Evolutionary conservation across 805 yeast genomes (phyloP).

Genomic region (Sungouiozyma intestinalis): DNA sequence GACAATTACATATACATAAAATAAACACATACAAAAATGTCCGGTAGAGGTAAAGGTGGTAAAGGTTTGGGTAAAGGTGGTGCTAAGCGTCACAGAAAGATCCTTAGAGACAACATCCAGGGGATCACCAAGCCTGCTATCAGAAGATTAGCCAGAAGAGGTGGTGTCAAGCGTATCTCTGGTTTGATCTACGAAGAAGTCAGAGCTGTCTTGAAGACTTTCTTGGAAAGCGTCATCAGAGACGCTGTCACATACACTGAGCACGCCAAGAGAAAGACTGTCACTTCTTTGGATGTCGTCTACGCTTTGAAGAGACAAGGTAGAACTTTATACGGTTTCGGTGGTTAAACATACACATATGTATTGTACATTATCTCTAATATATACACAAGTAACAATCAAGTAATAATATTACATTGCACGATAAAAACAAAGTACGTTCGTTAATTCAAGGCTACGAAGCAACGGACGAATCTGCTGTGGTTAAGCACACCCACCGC

Average conservation of each 20-base stretch:
- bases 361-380: background rate
- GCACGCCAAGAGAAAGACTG: conserved; percentile 99
- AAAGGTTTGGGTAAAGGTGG: conserved; percentile 99
- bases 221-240: conserved; percentile 95
- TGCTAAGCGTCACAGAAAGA: conserved; percentile 99
- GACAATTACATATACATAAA: too few species aligned
- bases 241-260: conserved; percentile 99
- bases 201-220: conserved; percentile 90
- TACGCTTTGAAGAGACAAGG: conserved; percentile 99
- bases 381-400: background rate
- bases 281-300: conserved; percentile 96
- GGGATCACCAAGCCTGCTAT: conserved; percentile 99
- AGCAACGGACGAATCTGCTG: too few species aligned
- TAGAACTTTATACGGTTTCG: conserved; percentile 99
- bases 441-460: background rate
- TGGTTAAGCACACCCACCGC: too few species aligned
- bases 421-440: too few species aligned
- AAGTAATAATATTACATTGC: background rate
- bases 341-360: conserved; percentile 55
- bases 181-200: conserved; percentile 98
- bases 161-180: conserved; percentile 99
- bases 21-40: conserved; percentile 39
- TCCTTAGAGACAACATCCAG: conserved; percentile 97
- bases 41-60: conserved; percentile 99
- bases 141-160: conserved; percentile 99